Percentiles rank a stretch among this genome's conserved stretches.
phyloP scores from a whole-genome alignment of 805 yeast genomes.

The Millerago galiae region DNA sequence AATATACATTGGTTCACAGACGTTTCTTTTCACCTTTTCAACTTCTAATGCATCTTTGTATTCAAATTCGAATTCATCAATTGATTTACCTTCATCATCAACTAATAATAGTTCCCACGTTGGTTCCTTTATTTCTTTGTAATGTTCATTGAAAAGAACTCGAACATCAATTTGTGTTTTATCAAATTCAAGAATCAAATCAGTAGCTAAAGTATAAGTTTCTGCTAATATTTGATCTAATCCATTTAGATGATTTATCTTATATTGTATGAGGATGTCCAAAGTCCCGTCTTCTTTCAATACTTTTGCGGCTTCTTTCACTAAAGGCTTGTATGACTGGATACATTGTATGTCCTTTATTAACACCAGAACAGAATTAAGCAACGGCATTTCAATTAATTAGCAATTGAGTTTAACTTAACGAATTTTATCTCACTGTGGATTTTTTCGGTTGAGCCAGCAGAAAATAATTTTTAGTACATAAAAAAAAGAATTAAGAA shows the following conservation, averaged over 20 bases:
- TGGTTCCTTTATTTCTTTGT: constrained; percentile 12
- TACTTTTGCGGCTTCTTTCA: constrained; percentile 12
- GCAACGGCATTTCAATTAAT: constrained; percentile 2
- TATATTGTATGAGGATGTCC: constrained; percentile 15
- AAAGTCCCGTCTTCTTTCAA: constrained; percentile 12
- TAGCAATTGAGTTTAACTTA: not conserved
- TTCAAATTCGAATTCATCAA: constrained; percentile 7
- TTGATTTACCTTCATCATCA: constrained; percentile 13
- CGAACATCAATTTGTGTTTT: constrained; percentile 10
- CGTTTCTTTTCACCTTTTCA: constrained; percentile 8
- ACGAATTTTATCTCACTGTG: not conserved
- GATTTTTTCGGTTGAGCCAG: too few relatives aligned
- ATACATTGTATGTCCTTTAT: constrained; percentile 13
- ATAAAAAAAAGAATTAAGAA: too few relatives aligned
- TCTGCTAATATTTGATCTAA: constrained; percentile 20
- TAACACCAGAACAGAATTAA: constrained; percentile 16
- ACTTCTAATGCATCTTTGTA: constrained; percentile 7
- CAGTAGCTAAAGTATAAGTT: constrained; percentile 16
- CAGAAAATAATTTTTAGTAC: too few relatives aligned
- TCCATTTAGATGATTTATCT: constrained; percentile 14
- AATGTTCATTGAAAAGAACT: constrained; percentile 23
- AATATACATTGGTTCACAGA: not conserved
- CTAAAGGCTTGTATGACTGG: constrained; percentile 16
- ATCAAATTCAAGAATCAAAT: constrained; percentile 3
- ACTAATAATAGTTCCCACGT: constrained; percentile 16